Evolutionary conservation across 805 yeast genomes (phyloP).

Genomic region (Metschnikowia corniflorae): DNA sequence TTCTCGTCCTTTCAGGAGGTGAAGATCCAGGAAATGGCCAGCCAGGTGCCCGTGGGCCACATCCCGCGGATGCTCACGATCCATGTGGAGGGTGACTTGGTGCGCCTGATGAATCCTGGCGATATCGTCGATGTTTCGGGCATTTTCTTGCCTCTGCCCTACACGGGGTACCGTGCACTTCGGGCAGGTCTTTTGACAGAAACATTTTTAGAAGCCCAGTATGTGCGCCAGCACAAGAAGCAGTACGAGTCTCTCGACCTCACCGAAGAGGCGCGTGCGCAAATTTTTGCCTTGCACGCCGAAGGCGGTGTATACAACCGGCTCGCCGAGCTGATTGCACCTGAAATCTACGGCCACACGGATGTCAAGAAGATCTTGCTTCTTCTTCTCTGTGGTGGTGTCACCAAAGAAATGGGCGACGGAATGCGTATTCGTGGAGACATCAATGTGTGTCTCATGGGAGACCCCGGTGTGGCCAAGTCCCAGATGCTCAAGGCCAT

Average conservation of each 20-base stretch:
- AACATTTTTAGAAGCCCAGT: slow-evolving; percentile 87
- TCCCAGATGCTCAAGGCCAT: slow-evolving; percentile 92
- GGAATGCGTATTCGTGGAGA: slow-evolving; percentile 98
- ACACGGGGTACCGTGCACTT: slow-evolving; percentile 91
- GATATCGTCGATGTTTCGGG: slow-evolving; percentile 93
- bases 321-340: slow-evolving; percentile 88
- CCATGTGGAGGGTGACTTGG: slow-evolving; percentile 90
- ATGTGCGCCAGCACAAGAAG: slow-evolving; percentile 81
- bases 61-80: slow-evolving; percentile 85
- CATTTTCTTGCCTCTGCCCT: slow-evolving; percentile 88
- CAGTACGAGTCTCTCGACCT: slow-evolving; percentile 68
- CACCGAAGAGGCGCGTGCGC: slow-evolving; percentile 51
- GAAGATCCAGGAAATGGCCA: slow-evolving; percentile 88
- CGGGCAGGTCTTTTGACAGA: slow-evolving; percentile 92
- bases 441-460: slow-evolving; percentile 93
- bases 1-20: slow-evolving; percentile 95
- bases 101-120: slow-evolving; percentile 86
- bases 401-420: slow-evolving; percentile 89
- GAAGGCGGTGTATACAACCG: slow-evolving; percentile 75
- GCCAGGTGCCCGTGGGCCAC: slow-evolving; percentile 97
- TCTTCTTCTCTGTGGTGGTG: slow-evolving; percentile 88
- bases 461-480: slow-evolving; percentile 99
- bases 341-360: slow-evolving; percentile 91
- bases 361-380: slow-evolving; percentile 91
- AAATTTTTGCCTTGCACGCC: slow-evolving; percentile 51